Conservation (phyloP, 345 rosid species). For the Populus ilicifolia region DNA sequence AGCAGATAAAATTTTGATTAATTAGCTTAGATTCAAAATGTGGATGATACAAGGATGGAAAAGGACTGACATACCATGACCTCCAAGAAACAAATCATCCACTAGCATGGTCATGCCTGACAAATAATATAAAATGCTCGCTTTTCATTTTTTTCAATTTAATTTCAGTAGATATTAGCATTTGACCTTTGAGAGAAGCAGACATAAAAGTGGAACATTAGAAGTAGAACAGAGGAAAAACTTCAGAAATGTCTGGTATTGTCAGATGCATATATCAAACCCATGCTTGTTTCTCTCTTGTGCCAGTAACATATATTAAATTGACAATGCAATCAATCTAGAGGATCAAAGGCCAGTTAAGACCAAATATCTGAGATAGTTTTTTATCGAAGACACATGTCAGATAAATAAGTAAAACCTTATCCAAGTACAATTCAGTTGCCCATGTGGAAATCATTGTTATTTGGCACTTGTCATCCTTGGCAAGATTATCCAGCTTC, state of each 20-base stretch:
- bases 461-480: constrained; percentile 95
- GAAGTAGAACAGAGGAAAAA: not conserved
- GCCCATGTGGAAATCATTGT: constrained; percentile 99
- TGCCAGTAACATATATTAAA: not conserved
- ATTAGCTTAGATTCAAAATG: not conserved
- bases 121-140: not conserved
- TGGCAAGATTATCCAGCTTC: constrained; percentile 88
- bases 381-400: constrained; percentile 12
- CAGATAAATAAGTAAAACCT: constrained; percentile 53
- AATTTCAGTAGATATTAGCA: not conserved
- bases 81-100: not conserved
- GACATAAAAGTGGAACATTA: not conserved
- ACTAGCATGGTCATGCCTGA: not conserved
- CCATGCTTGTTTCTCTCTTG: not conserved
- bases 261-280: not conserved
- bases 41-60: not conserved
- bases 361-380: constrained; percentile 4
- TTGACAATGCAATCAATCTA: constrained; percentile 7
- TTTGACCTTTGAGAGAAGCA: not conserved
- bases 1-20: not conserved
- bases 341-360: not conserved
- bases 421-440: constrained; percentile 93
- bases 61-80: not conserved
- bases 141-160: not conserved
- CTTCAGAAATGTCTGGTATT: not conserved